phyloP scores from a whole-genome alignment of 2,329 filamentous ascomycete genomes.

The Cladosporium austrohemisphaericum region DNA sequence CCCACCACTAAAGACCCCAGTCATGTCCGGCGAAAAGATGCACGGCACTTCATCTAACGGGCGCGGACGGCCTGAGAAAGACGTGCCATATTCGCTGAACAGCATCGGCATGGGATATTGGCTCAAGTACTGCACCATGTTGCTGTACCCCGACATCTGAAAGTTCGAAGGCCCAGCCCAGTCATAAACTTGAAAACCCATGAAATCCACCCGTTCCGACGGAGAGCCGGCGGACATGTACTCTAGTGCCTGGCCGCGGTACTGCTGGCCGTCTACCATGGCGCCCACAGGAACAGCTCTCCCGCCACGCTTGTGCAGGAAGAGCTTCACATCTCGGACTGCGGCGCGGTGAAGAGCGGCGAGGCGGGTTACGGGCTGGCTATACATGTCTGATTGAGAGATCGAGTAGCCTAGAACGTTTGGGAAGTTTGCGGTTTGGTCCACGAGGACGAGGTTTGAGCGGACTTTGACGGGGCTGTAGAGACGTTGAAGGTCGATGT shows the following conservation, averaged over 20 bases:
- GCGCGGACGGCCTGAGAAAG: conserved; percentile 12
- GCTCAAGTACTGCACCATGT: conserved; percentile 14
- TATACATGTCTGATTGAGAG: not conserved
- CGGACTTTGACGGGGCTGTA: conserved; percentile 16
- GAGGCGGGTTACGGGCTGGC: conserved; percentile 8
- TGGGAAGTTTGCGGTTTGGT: conserved; percentile 18
- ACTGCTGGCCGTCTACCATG: not conserved
- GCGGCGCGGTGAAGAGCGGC: conserved; percentile 21
- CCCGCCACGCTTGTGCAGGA: conserved; percentile 15
- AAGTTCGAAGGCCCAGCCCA: conserved; percentile 20
- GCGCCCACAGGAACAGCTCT: conserved; percentile 20
- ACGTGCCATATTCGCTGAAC: conserved; percentile 19
- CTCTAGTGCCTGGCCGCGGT: not conserved
- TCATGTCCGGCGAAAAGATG: conserved; percentile 24
- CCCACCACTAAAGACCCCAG: conserved; percentile 22
- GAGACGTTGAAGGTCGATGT: conserved; percentile 11
- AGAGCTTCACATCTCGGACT: conserved; percentile 20
- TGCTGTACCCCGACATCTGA: conserved; percentile 22
- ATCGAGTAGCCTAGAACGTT: conserved; percentile 23
- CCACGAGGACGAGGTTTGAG: conserved; percentile 17
- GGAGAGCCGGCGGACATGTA: conserved; percentile 21
- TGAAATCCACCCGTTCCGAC: conserved; percentile 18
- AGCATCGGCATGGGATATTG: conserved; percentile 19
- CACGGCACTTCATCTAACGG: conserved; percentile 22
- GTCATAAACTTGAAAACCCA: conserved; percentile 16